phyloP scores from a whole-genome alignment of 306 rosid genomes.

The Morella rubra region DNA sequence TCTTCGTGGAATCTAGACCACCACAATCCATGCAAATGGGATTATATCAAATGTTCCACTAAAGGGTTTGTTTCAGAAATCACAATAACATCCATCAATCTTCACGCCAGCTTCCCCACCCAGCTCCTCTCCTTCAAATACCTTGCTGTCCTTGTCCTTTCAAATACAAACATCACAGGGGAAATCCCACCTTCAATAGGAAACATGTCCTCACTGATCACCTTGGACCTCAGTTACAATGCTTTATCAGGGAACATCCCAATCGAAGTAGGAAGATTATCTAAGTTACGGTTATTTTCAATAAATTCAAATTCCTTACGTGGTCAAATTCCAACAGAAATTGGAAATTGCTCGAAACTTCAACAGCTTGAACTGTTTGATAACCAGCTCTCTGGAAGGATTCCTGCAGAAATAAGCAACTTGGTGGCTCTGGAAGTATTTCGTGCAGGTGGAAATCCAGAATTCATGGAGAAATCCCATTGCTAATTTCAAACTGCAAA shows the following conservation, averaged over 20 bases:
- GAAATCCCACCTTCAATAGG: conserved; percentile 62
- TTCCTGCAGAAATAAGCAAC: conserved; percentile 72
- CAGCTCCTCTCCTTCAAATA: conserved; percentile 60
- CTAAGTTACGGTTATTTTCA: conserved; percentile 45
- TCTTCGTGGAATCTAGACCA: conserved; percentile 78
- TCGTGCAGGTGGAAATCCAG: conserved; percentile 84
- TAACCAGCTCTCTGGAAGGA: conserved; percentile 72
- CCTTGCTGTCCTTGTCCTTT: conserved; percentile 63
- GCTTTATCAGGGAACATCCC: conserved; percentile 78
- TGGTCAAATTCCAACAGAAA: conserved; percentile 63
- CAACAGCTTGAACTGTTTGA: conserved; percentile 64
- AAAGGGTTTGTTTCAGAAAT: conserved; percentile 64
- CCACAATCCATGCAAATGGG: conserved; percentile 82
- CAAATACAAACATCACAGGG: conserved; percentile 82
- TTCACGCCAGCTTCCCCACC: conserved; percentile 60
- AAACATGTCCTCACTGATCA: conserved; percentile 66
- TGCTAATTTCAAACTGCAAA: conserved; percentile 72
- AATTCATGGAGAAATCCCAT: conserved; percentile 78
- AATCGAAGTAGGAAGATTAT: conserved; percentile 53
- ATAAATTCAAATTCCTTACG: conserved; percentile 71
- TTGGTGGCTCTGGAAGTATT: conserved; percentile 51
- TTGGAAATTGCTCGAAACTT: conserved; percentile 81
- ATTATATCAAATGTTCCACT: conserved; percentile 64
- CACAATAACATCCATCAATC: conserved; percentile 52
- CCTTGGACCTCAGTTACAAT: conserved; percentile 82